These are phyloP conservation scores for Aureobasidium vineae DNA, from an alignment of 2,329 filamentous ascomycete species.

Conservation along the genomic window DNA sequence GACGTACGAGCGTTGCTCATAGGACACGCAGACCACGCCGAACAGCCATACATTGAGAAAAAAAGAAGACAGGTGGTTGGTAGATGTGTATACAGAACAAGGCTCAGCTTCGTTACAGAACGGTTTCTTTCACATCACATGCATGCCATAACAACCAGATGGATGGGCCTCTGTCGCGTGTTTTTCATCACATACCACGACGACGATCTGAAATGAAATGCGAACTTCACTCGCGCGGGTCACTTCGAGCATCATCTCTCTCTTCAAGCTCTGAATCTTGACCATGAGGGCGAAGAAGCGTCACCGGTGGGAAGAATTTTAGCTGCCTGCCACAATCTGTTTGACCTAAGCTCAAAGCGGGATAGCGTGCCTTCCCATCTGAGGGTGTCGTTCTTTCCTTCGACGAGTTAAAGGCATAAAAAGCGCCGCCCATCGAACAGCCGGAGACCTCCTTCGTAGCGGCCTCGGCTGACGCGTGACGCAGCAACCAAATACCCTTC, in stretches of 20 bases:
- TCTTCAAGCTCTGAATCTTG: slow-evolving; percentile 3
- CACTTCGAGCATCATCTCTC: neutral
- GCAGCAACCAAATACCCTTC: slow-evolving; percentile 10
- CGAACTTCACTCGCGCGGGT: neutral
- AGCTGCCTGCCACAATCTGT: neutral
- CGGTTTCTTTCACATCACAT: slow-evolving; percentile 6
- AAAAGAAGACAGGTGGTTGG: slow-evolving; percentile 26
- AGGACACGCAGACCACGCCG: neutral
- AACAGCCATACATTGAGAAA: neutral
- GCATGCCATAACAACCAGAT: slow-evolving; percentile 11
- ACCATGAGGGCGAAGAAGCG: neutral
- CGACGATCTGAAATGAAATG: neutral
- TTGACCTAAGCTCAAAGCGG: slow-evolving; percentile 7
- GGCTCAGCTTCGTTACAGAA: slow-evolving; percentile 2
- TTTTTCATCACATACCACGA: neutral
- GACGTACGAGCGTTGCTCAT: neutral
- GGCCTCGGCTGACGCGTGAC: slow-evolving; percentile 26
- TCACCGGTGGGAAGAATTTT: neutral
- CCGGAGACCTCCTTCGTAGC: slow-evolving; percentile 24
- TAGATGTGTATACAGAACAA: slow-evolving; percentile 12
- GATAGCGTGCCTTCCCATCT: slow-evolving; percentile 14
- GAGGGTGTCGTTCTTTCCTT: slow-evolving; percentile 20
- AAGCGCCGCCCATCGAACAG: slow-evolving; percentile 23
- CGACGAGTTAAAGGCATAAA: slow-evolving; percentile 26
- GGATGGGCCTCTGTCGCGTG: neutral